phyloP scores from a whole-genome alignment of 2,329 filamentous ascomycete species.

The Thielaviopsis euricoi region DNA sequence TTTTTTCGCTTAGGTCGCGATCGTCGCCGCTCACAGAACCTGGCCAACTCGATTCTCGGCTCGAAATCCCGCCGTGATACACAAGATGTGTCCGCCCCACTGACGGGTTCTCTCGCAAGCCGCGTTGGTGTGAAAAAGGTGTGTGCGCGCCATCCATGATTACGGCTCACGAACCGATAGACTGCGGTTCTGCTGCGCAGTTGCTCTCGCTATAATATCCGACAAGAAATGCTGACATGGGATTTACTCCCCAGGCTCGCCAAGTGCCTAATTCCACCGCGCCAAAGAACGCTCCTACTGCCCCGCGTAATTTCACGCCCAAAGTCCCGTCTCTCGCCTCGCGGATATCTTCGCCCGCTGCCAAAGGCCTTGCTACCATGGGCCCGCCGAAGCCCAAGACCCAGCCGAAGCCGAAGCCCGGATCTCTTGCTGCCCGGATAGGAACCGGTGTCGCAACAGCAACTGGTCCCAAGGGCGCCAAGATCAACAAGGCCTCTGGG shows the following conservation, averaged over 20 bases:
- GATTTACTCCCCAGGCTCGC: background rate
- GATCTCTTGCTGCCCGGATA: constrained; percentile 5
- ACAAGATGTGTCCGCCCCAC: constrained; percentile 30
- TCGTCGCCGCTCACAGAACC: constrained; percentile 52
- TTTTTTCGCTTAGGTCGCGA: constrained; percentile 37
- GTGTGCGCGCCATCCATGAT: constrained; percentile 13
- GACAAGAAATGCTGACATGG: background rate
- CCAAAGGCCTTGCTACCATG: constrained; percentile 5
- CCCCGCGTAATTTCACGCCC: background rate
- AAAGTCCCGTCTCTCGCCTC: constrained; percentile 6
- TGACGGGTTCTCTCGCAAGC: constrained; percentile 46
- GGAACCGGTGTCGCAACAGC: constrained; percentile 4
- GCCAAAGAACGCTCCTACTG: background rate
- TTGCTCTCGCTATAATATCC: background rate
- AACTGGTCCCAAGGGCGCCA: constrained; percentile 7
- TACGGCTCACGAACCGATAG: too few relatives aligned
- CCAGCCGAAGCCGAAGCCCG: constrained; percentile 4
- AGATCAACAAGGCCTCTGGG: background rate
- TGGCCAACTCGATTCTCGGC: constrained; percentile 54
- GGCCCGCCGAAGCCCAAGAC: constrained; percentile 5
- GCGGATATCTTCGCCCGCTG: constrained; percentile 9
- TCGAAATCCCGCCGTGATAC: constrained; percentile 41
- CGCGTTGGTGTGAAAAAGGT: constrained; percentile 61
- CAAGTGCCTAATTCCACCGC: background rate
- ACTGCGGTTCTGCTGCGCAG: too few relatives aligned